These are phyloP conservation scores for Myxozyma mucilagina DNA, from an alignment of 805 yeast species.

Conservation along the genomic window DNA sequence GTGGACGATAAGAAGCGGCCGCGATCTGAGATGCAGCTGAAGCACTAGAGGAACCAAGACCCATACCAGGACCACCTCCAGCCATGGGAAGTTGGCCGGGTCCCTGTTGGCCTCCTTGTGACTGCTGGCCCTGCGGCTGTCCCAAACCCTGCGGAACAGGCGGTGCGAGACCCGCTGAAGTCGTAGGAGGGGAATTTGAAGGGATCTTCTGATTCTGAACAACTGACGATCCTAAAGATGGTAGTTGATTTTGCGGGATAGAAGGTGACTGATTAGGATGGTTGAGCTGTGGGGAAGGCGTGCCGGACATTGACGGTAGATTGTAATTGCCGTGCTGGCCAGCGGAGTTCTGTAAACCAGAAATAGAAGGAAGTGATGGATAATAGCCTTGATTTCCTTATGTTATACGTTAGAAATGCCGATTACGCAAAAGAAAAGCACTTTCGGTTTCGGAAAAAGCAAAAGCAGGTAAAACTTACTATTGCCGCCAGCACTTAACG, in stretches of 20 bases:
- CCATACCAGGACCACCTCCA: slow-evolving; percentile 1
- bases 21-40: slow-evolving; percentile 36
- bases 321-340: slow-evolving; percentile 29
- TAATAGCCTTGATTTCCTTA: slow-evolving; percentile 34
- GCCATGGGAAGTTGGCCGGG: slow-evolving; percentile 21
- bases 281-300: slow-evolving; percentile 38
- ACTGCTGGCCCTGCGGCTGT: slow-evolving; percentile 27
- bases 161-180: slow-evolving; percentile 13
- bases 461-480: slow-evolving; percentile 2
- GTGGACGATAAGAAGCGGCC: slow-evolving; percentile 51
- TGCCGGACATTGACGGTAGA: slow-evolving; percentile 33
- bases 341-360: slow-evolving; percentile 34
- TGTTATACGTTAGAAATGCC: not conserved
- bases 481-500: slow-evolving; percentile 32
- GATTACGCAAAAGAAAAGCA: not conserved
- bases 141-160: slow-evolving; percentile 18
- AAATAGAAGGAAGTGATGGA: slow-evolving; percentile 38
- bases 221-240: slow-evolving; percentile 19
- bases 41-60: slow-evolving; percentile 26
- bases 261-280: slow-evolving; percentile 28
- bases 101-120: slow-evolving; percentile 28
- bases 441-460: not conserved
- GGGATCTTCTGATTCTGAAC: slow-evolving; percentile 37
- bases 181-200: slow-evolving; percentile 33
- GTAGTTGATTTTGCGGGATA: slow-evolving; percentile 22